Percentiles rank a stretch among this genome's conserved stretches.
These are phyloP conservation scores for Pseudonectria buxi DNA, from an alignment of 2,329 filamentous ascomycete species.

Conservation along the genomic window DNA sequence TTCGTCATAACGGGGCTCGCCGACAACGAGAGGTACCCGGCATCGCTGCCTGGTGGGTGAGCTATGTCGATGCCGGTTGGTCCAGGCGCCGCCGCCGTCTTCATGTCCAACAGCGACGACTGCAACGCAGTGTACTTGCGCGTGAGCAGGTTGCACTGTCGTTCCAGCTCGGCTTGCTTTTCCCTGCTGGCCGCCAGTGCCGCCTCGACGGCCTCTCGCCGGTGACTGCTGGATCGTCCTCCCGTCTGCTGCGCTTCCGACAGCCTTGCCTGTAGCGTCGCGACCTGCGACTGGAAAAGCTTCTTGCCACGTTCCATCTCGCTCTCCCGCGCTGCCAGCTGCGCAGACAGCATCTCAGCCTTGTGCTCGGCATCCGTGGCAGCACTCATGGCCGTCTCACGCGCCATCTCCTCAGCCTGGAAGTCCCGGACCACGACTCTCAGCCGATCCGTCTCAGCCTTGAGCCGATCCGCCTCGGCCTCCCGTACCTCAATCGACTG, in stretches of 20 bases:
- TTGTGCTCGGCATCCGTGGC: conserved; percentile 53
- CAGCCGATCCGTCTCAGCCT: conserved; percentile 52
- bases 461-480: conserved; percentile 54
- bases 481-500: conserved; percentile 55
- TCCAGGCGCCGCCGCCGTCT: conserved; percentile 24
- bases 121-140: conserved; percentile 48
- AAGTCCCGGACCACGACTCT: conserved; percentile 55
- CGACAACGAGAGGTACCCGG: conserved; percentile 31
- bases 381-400: conserved; percentile 49
- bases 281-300: conserved; percentile 43
- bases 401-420: conserved; percentile 57
- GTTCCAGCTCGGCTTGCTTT: conserved; percentile 48
- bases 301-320: conserved; percentile 38
- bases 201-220: conserved; percentile 35
- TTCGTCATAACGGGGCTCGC: conserved; percentile 33
- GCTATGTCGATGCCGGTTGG: conserved; percentile 17
- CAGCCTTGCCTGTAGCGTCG: conserved; percentile 39
- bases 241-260: conserved; percentile 29
- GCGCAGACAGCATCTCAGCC: conserved; percentile 51
- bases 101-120: conserved; percentile 42
- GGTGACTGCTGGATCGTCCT: conserved; percentile 17
- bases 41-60: conserved; percentile 19
- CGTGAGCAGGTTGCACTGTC: conserved; percentile 42
- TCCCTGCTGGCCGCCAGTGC: conserved; percentile 45
- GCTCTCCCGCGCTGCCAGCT: conserved; percentile 45